Percentiles rank a stretch among this genome's conserved stretches.
phyloP scores from a whole-genome alignment of 331 rosid genomes.

The Malus hybrid region DNA sequence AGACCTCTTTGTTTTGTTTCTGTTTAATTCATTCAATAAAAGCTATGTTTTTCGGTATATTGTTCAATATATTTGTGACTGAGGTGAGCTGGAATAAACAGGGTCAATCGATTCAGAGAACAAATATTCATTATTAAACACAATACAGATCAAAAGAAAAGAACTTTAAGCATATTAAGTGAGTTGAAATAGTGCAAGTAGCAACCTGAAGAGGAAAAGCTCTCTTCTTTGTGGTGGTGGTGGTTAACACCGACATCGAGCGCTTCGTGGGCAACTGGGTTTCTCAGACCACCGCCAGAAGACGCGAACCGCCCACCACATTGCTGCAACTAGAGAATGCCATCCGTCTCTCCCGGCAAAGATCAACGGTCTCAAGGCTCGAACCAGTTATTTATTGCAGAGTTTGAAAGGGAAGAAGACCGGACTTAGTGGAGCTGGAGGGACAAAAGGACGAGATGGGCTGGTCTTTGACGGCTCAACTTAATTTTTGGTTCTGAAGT shows the following conservation, averaged over 20 bases:
- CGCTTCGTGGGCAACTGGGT: not conserved
- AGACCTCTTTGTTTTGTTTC: too few species aligned
- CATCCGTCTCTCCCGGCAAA: conserved; percentile 9
- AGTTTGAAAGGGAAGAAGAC: not conserved
- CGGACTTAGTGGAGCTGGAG: not conserved
- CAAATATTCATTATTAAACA: not conserved
- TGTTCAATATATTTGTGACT: not conserved
- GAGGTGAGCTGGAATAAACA: not conserved
- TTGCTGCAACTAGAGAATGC: conserved; percentile 10
- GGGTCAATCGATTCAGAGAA: not conserved
- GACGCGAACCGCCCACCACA: conserved; percentile 4
- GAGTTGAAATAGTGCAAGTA: not conserved
- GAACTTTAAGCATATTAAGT: not conserved
- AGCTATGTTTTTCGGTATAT: too few species aligned
- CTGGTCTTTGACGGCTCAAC: too few species aligned
- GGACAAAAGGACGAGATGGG: not conserved
- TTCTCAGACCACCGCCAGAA: not conserved
- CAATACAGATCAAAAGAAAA: not conserved
- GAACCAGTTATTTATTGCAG: not conserved
- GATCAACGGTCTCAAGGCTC: not conserved
- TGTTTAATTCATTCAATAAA: too few species aligned
- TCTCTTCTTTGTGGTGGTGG: not conserved
- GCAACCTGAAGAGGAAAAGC: conserved; percentile 17
- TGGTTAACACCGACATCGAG: not conserved
- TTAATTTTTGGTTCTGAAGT: not conserved